Evolutionary conservation across 176 grass and related monocot species (phyloP).

Genomic region (Areca catechu): DNA sequence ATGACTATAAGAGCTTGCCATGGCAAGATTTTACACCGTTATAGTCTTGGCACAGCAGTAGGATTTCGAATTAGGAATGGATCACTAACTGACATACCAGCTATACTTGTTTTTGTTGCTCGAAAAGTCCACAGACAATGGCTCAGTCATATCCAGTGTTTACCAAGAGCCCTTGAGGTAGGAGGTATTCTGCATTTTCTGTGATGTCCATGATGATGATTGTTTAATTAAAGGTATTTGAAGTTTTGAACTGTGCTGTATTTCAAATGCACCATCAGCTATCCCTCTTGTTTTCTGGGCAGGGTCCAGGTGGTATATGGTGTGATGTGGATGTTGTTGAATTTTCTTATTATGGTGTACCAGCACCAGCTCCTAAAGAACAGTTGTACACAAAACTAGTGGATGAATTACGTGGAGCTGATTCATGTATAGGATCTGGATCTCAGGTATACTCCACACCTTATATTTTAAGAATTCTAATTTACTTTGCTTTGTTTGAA

Average conservation of each 20-base stretch:
- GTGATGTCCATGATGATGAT: too few species aligned
- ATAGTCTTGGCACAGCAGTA: constrained; percentile 79
- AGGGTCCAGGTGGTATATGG: constrained; percentile 96
- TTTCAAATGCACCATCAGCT: too few species aligned
- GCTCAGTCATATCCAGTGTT: constrained; percentile 63
- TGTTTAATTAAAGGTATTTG: too few species aligned
- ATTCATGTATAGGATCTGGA: constrained; percentile 83
- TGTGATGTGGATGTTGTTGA: constrained; percentile 99
- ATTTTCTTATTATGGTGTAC: constrained; percentile 92
- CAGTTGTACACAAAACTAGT: constrained; percentile 80
- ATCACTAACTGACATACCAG: constrained; percentile 61
- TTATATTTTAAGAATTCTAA: not conserved
- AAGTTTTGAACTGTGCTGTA: too few species aligned
- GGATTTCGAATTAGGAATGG: constrained; percentile 93
- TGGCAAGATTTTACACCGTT: constrained; percentile 79
- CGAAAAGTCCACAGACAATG: constrained; percentile 80
- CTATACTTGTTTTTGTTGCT: constrained; percentile 92
- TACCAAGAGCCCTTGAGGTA: constrained; percentile 81
- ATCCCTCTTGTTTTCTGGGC: constrained; percentile 39
- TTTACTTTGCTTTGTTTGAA: not conserved
- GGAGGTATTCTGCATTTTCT: not conserved
- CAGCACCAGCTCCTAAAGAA: constrained; percentile 77
- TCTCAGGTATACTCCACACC: constrained; percentile 54
- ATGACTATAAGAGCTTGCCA: constrained; percentile 99
- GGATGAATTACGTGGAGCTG: constrained; percentile 69